Evolutionary conservation across 805 yeast species (phyloP).

Genomic region (Scheffersomyces spartinae): DNA sequence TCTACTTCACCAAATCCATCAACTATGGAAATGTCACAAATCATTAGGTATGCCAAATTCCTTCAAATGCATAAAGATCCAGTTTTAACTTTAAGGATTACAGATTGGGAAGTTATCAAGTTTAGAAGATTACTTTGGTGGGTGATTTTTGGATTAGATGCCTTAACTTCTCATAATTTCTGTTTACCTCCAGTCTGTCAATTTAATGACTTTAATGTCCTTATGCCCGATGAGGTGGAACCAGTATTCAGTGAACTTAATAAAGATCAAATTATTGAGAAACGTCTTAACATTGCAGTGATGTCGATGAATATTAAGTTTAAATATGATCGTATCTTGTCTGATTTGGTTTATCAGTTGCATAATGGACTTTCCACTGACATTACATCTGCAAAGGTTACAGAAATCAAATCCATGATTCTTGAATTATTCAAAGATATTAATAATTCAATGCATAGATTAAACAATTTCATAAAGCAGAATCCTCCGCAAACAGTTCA

Average conservation of each 20-base stretch:
- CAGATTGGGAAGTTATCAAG: conserved; percentile 37
- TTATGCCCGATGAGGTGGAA: conserved; percentile 39
- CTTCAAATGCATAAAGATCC: conserved; percentile 52
- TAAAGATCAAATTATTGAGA: conserved; percentile 17
- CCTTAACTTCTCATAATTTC: conserved; percentile 43
- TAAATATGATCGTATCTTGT: conserved; percentile 38
- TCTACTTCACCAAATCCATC: conserved; percentile 47
- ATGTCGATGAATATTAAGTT: conserved; percentile 44
- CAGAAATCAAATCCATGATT: conserved; percentile 37
- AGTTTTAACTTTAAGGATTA: conserved; percentile 35
- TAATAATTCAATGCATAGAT: conserved; percentile 33
- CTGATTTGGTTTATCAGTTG: conserved; percentile 39
- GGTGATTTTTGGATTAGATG: conserved; percentile 52
- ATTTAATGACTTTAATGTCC: conserved; percentile 43
- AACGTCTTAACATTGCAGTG: conserved; percentile 30
- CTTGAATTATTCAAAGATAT: conserved; percentile 38
- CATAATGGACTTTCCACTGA: conserved; percentile 37
- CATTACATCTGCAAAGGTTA: conserved; percentile 26
- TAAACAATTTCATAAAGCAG: conserved; percentile 11
- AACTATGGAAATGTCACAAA: conserved; percentile 42
- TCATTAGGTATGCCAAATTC: conserved; percentile 45
- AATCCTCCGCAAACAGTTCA: conserved; percentile 24
- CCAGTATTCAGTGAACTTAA: conserved; percentile 18
- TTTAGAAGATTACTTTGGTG: conserved; percentile 53
- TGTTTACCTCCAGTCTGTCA: conserved; percentile 43